These are phyloP conservation scores for Polyrhizophydium stewartii DNA, from an alignment of 371 early-diverging fungal genomes.

Conservation along the genomic window DNA sequence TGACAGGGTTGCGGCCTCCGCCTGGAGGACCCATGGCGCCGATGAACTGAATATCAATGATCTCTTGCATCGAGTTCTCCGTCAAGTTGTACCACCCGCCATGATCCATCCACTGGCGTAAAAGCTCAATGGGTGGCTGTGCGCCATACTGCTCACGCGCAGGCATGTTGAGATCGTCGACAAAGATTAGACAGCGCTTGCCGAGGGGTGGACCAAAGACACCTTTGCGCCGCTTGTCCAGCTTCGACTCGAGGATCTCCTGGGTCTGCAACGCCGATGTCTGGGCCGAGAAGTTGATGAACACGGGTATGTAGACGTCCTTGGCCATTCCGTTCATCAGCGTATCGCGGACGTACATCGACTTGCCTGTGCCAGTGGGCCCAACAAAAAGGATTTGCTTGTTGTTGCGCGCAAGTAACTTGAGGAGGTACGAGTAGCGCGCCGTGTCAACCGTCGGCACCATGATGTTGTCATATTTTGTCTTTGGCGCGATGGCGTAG, in stretches of 20 bases:
- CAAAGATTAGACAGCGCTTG: conserved; percentile 44
- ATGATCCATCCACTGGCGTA: conserved; percentile 54
- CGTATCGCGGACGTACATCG: conserved; percentile 45
- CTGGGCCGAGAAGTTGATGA: conserved; percentile 51
- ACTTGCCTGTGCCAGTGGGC: conserved; percentile 51
- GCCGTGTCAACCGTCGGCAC: conserved; percentile 51
- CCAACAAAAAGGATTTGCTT: conserved; percentile 47
- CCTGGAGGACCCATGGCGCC: conserved; percentile 55
- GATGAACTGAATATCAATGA: conserved; percentile 49
- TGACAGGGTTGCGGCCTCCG: conserved; percentile 44
- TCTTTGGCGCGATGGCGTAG: conserved; percentile 40
- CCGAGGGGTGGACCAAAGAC: conserved; percentile 46
- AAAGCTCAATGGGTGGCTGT: conserved; percentile 51
- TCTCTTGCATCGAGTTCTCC: conserved; percentile 42
- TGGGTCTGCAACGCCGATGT: conserved; percentile 51
- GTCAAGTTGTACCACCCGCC: conserved; percentile 49
- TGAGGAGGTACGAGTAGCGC: conserved; percentile 41
- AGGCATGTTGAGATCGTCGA: conserved; percentile 55
- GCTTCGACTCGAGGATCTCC: conserved; percentile 47
- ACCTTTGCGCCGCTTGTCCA: conserved; percentile 49
- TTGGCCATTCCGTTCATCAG: conserved; percentile 37
- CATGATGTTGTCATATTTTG: conserved; percentile 47
- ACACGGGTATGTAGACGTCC: conserved; percentile 38
- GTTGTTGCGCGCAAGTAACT: conserved; percentile 31
- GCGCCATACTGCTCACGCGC: conserved; percentile 46